These are phyloP conservation scores for Globisporangium cystogenes DNA, from an alignment of 352 stramenopile species.

Conservation along the genomic window DNA sequence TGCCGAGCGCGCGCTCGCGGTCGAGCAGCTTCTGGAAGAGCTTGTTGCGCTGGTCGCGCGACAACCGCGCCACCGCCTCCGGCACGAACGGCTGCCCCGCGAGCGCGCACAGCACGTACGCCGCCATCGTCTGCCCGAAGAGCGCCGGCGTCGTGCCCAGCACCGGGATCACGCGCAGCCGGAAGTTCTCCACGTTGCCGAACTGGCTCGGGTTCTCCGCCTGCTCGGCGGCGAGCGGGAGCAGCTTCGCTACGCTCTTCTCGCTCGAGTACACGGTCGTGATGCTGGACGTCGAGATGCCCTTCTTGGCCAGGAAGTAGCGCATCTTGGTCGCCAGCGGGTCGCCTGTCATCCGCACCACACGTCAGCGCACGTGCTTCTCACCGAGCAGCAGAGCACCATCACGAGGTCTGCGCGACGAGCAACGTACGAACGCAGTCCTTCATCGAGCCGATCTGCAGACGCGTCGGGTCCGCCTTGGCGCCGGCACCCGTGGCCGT, in stretches of 20 bases:
- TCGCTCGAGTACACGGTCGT: constrained; percentile 94
- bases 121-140: constrained; percentile 96
- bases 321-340: constrained; percentile 95
- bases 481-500: constrained; percentile 91
- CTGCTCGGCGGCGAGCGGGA: constrained; percentile 93
- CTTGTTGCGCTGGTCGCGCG: constrained; percentile 84
- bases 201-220: constrained; percentile 87
- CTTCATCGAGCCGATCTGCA: constrained; percentile 95
- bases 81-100: constrained; percentile 87
- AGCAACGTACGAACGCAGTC: constrained; percentile 82
- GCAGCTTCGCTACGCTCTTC: constrained; percentile 94
- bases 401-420: not conserved
- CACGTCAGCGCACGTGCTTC: not conserved
- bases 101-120: constrained; percentile 92
- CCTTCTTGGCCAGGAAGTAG: constrained; percentile 90
- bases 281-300: constrained; percentile 58
- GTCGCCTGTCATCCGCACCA: constrained; percentile 53
- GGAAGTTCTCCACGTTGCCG: constrained; percentile 95
- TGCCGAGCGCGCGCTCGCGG: constrained; percentile 58
- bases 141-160: constrained; percentile 94
- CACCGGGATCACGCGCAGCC: constrained; percentile 95
- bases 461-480: constrained; percentile 94
- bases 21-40: constrained; percentile 79
- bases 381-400: not conserved
- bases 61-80: constrained; percentile 59